Evolutionary conservation across 441 rosid genomes (phyloP).

Genomic region (Daphne laureola): DNA sequence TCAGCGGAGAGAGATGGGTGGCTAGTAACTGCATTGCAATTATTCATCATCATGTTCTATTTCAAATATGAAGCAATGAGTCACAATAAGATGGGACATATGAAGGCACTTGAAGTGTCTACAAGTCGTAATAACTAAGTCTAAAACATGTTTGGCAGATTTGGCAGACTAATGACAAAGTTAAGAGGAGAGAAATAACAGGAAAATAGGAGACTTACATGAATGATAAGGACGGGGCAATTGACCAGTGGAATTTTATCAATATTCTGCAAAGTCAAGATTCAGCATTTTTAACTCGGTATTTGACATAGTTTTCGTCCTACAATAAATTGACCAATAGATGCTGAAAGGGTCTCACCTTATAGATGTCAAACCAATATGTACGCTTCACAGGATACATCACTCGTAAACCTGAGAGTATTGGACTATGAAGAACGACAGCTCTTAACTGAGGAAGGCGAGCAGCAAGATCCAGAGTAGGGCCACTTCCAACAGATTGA

Average conservation of each 20-base stretch:
- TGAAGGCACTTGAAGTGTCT: no score
- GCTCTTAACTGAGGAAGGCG: conserved; percentile 68
- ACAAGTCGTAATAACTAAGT: no score
- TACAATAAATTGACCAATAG: conserved; percentile 4
- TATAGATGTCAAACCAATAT: conserved; percentile 96
- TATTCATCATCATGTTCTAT: no score
- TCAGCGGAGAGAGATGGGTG: no score
- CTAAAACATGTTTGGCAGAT: background rate
- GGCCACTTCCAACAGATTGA: conserved; percentile 97
- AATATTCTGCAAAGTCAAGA: conserved; percentile 61
- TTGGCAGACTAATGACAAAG: conserved; percentile 6
- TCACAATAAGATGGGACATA: no score
- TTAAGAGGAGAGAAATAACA: conserved; percentile 2
- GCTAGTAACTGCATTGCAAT: no score
- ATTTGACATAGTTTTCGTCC: conserved; percentile 1
- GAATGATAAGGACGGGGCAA: conserved; percentile 85
- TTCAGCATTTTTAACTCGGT: background rate
- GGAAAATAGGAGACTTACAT: conserved; percentile 44
- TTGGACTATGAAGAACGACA: conserved; percentile 93
- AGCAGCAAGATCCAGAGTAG: conserved; percentile 85
- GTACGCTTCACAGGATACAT: conserved; percentile 93
- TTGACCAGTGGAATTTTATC: conserved; percentile 91
- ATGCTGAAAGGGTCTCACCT: conserved; percentile 37
- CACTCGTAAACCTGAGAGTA: conserved; percentile 90
- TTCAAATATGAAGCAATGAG: no score